Evolutionary conservation across 2,329 filamentous ascomycete species (phyloP).

Genomic region (Fusarium setosum): DNA sequence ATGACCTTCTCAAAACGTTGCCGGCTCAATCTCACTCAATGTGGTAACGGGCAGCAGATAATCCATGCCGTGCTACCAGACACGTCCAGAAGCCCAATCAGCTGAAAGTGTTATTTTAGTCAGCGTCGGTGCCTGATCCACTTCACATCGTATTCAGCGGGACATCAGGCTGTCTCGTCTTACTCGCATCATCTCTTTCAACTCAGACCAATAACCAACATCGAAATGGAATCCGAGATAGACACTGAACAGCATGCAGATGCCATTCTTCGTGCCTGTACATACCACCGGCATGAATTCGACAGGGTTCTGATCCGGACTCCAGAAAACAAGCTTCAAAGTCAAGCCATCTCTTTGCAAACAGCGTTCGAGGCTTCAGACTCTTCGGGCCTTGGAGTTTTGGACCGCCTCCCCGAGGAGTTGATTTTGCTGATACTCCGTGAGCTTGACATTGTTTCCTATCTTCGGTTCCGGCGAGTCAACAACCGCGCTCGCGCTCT

Average conservation of each 20-base stretch:
- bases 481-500: constrained; percentile 4
- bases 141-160: background rate
- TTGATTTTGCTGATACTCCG: constrained; percentile 4
- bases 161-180: background rate
- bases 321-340: background rate
- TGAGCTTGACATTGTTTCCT: constrained; percentile 12
- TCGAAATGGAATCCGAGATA: background rate
- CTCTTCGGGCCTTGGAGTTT: background rate
- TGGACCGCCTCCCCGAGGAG: constrained; percentile 4
- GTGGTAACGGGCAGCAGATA: too few relatives aligned
- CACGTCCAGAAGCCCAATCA: too few relatives aligned
- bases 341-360: constrained; percentile 8
- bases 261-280: background rate
- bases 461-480: constrained; percentile 7
- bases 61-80: too few relatives aligned
- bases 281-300: constrained; percentile 19
- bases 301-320: constrained; percentile 10
- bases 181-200: background rate
- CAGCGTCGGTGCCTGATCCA: background rate
- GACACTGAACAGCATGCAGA: background rate
- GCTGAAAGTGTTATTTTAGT: background rate
- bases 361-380: background rate
- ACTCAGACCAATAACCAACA: background rate
- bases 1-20: too few relatives aligned
- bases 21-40: too few relatives aligned